These are phyloP conservation scores for Pseudohalonectria lignicola DNA, from an alignment of 2,329 filamentous ascomycete species.

Conservation along the genomic window DNA sequence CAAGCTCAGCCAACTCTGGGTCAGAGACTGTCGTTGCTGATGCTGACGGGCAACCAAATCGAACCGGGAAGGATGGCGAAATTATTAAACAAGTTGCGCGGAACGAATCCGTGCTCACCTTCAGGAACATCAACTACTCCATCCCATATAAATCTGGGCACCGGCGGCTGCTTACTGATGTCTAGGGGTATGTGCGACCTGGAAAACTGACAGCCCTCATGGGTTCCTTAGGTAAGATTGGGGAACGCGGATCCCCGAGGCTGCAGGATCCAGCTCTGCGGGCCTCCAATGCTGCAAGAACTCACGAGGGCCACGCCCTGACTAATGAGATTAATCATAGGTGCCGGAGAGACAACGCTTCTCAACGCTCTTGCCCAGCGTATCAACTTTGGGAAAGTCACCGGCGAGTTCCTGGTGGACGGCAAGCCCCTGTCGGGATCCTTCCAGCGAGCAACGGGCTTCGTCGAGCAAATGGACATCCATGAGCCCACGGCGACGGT, in stretches of 20 bases:
- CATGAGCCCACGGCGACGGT: constrained; percentile 53
- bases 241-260: too few species aligned
- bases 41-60: too few species aligned
- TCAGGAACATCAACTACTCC: constrained; percentile 75
- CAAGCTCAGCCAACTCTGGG: too few species aligned
- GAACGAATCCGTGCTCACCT: constrained; percentile 66
- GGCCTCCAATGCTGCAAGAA: too few species aligned
- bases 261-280: too few species aligned
- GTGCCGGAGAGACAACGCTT: constrained; percentile 80
- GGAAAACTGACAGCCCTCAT: constrained; percentile 68
- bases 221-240: constrained; percentile 71
- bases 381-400: constrained; percentile 51
- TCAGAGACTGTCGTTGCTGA: too few species aligned
- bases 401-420: constrained; percentile 46
- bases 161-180: constrained; percentile 41
- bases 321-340: too few species aligned
- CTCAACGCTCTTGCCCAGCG: constrained; percentile 60
- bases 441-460: constrained; percentile 51
- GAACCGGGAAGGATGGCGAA: too few species aligned
- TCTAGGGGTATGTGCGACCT: constrained; percentile 62
- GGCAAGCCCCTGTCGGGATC: constrained; percentile 43
- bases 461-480: constrained; percentile 51
- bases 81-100: too few species aligned
- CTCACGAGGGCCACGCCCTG: too few species aligned
- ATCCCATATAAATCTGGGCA: constrained; percentile 48